Conservation (phyloP, 371 early-diverging fungal species). For the Syncephalastrum racemosum region DNA sequence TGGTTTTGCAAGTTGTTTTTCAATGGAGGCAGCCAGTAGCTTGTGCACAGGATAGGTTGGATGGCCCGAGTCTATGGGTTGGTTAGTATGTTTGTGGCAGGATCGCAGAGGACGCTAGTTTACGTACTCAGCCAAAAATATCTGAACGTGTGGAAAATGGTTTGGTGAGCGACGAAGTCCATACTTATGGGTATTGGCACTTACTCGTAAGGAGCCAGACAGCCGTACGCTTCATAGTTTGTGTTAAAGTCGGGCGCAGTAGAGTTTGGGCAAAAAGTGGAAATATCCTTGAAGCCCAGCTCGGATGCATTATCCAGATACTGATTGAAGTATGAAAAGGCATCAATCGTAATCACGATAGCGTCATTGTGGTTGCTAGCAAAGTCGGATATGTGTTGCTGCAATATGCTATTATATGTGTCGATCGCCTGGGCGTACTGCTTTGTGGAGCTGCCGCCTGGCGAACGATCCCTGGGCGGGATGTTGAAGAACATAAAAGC, state of each 20-base stretch:
- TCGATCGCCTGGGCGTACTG: constrained; percentile 2
- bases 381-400: constrained; percentile 10
- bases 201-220: constrained; percentile 16
- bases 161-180: too few relatives aligned
- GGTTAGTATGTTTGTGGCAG: background rate
- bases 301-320: constrained; percentile 11
- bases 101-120: background rate
- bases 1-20: background rate
- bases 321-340: constrained; percentile 6
- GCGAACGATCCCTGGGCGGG: constrained; percentile 15
- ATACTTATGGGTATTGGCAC: background rate
- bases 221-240: constrained; percentile 17
- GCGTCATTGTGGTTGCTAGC: constrained; percentile 13
- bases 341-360: constrained; percentile 13
- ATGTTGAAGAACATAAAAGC: constrained; percentile 17
- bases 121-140: constrained; percentile 9
- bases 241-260: constrained; percentile 19
- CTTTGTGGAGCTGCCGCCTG: constrained; percentile 2
- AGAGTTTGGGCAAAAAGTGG: constrained; percentile 12
- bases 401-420: constrained; percentile 10
- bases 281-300: constrained; percentile 12
- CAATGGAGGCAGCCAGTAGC: constrained; percentile 6
- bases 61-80: constrained; percentile 14
- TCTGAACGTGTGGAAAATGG: background rate
- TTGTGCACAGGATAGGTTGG: constrained; percentile 19